Base-by-base conservation (phyloP, 306 rosid species). In the Glycyrrhiza uralensis region DNA sequence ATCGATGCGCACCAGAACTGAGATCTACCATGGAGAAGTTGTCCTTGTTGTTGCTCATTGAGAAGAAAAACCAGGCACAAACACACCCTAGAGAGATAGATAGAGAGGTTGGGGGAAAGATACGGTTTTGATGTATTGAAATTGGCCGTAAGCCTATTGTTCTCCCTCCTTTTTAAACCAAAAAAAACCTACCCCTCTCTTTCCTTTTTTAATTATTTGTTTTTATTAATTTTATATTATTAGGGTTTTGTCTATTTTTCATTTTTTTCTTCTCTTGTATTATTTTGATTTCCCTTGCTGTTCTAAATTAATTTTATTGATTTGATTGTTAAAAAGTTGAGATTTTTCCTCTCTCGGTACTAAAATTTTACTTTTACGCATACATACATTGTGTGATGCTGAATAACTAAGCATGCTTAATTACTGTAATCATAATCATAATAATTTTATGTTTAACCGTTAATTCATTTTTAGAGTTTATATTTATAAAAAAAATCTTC, bases 121-220 rank as follows among this genome's bases (percentile, higher is more conserved):
- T 36, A 63, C 36, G 35, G 39, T 33, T 59, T 51, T 22, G 58
- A 10, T 14, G 54, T 51, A 6, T 2, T 0, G 39, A 10, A 33
- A 33, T 14, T 62, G 32, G 9, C 50, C 22, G 3, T 13, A 32
- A 57, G 29, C 44, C 51, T 55, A 28, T 4, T 18, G 3, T 11
- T 42, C 70, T 26, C 54, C 39, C 70, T 64, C 70, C 24, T n/a
- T 64, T 64, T 64, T n/a, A n/a, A 64, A 42, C 41, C 49, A 20
- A 18, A 1, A 14, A n/a, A 64, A 42, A 4, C n/a, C 15, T 8
- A 1, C 18, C 32, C 0, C 35, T 26, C 35, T n/a, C 32, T 54
- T 33, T 26, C 33, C 14, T 52, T 52, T 3, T 22, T 52, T 52
- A 9, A 52, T 54, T 54, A 4, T 52, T n/a, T n/a, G n/a, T n/a